Evolutionary conservation across 2,329 filamentous ascomycete species (phyloP).

Genomic region (Botrytis elliptica): DNA sequence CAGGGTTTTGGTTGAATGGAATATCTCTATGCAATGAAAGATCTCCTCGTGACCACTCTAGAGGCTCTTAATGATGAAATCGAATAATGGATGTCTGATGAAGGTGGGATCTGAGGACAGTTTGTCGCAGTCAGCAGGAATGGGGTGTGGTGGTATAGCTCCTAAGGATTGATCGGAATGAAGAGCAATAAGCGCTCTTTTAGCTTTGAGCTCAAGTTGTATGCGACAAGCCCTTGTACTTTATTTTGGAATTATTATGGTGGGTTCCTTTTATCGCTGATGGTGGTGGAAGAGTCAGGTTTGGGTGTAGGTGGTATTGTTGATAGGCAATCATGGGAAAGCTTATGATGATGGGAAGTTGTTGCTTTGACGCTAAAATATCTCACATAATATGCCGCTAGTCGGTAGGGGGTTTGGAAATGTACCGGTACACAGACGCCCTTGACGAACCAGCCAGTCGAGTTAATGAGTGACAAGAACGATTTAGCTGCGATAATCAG

Average conservation of each 20-base stretch:
- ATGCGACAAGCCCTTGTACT: slow-evolving; percentile 4
- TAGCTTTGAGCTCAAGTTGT: background rate
- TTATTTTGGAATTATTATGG: background rate
- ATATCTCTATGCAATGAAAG: slow-evolving; percentile 1
- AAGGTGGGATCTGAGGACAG: slow-evolving; percentile 26
- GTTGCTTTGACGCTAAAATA: slow-evolving; percentile 17
- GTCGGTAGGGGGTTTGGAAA: background rate
- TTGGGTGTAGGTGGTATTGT: background rate
- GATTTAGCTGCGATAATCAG: background rate
- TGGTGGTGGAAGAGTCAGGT: slow-evolving; percentile 15
- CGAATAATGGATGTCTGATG: slow-evolving; percentile 26
- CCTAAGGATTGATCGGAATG: slow-evolving; percentile 12
- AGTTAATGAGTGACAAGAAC: background rate
- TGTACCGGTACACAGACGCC: slow-evolving; percentile 7
- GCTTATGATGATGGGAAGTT: slow-evolving; percentile 19
- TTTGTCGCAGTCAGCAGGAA: slow-evolving; percentile 19
- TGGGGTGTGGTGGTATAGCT: slow-evolving; percentile 18
- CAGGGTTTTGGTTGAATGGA: slow-evolving; percentile 24
- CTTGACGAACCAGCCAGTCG: background rate
- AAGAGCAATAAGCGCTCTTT: background rate
- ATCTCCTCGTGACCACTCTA: slow-evolving; percentile 34
- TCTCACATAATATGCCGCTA: slow-evolving; percentile 19
- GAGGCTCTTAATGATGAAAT: slow-evolving; percentile 22
- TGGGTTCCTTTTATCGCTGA: slow-evolving; percentile 6
- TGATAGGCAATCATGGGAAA: slow-evolving; percentile 20